A percentile compares a stretch with the other conserved stretches of the same genome.
These are phyloP conservation scores for Selaginella moellendorffii DNA, from an alignment of 75 land plant species.

Conservation along the genomic window DNA sequence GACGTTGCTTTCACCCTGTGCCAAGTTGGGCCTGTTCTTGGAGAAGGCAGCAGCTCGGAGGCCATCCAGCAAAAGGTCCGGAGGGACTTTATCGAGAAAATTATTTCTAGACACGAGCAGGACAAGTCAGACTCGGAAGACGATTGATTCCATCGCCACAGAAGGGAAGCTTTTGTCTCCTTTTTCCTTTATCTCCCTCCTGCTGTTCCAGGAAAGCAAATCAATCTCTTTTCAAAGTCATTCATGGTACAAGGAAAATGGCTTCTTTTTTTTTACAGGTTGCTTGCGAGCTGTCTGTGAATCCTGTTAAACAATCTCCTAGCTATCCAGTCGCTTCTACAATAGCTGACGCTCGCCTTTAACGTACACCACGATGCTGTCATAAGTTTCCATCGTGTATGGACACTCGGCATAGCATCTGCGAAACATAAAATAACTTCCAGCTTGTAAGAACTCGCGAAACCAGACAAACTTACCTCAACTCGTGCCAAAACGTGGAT, in stretches of 20 bases:
- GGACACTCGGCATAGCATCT: constrained; percentile 40
- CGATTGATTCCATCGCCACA: too few species aligned
- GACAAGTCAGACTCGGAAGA: constrained; percentile 10
- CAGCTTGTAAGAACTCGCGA: too few species aligned
- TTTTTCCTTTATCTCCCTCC: too few species aligned
- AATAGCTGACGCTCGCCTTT: neutral
- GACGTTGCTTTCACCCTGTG: constrained; percentile 85
- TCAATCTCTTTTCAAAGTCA: too few species aligned
- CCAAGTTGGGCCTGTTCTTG: constrained; percentile 80
- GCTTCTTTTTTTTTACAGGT: too few species aligned
- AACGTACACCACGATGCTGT: constrained; percentile 18
- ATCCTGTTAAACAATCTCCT: neutral
- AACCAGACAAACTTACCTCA: constrained; percentile 30
- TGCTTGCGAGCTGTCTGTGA: too few species aligned
- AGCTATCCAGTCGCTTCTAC: neutral
- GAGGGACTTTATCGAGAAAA: constrained; percentile 47
- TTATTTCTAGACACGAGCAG: constrained; percentile 54
- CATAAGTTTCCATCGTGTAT: constrained; percentile 30
- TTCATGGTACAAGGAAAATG: too few species aligned
- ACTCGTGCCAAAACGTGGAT: constrained; percentile 65
- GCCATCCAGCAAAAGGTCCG: constrained; percentile 42
- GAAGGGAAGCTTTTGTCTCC: too few species aligned
- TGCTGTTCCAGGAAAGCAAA: too few species aligned
- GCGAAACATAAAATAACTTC: too few species aligned
- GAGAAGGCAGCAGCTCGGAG: constrained; percentile 31